Evolutionary conservation across 179 eudicot species (phyloP), one percentile per base, ranked within the genome.

Genomic region (Spergularia azorica): DNA sequence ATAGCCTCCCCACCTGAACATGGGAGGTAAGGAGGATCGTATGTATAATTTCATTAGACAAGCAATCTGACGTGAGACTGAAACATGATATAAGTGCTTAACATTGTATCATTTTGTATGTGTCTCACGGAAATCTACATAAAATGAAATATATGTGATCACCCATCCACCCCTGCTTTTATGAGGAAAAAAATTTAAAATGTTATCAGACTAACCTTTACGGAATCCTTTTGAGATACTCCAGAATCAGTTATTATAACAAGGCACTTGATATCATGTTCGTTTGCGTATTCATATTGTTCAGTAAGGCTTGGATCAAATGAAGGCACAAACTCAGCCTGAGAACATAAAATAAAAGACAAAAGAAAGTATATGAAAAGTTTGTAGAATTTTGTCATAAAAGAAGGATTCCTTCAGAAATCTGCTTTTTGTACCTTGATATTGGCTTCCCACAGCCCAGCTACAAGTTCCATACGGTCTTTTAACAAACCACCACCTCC

Each of bases 251-350:
- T 90, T 50, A 95, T 83, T 64, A 93, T 90, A 79, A 95, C 94
- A 71, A 95, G 94, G 68, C 94, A 93, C 83, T 88, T 91, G 70
- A 95, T 91, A 79, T 93, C 99, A 76, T 90, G 91, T 77, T 95
- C 99, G 63, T 88, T 95, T 57, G 99, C 99, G 85, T 90, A 95
- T 81, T 95, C 99, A 74, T 93, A 95, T 81, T 95, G 99, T 74
- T 91, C 97, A 13, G 95, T 95, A 51, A 95, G 87, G 88, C 99
- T 95, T 77, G 98, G 99, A 84, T 95, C 99, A 79, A 86, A 80
- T 18, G 86, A 66, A 0, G 98, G 94, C 18, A 95, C 90, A 80
- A 88, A 88, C 77, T 89, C 94, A 17, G 99, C 99, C 98, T 95
- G 90, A 9, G 2, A 11, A 54, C 13, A 54, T 2, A 54, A 7